phyloP scores from a whole-genome alignment of 2,329 filamentous ascomycete species.

The Pleurostoma richardsiae region DNA sequence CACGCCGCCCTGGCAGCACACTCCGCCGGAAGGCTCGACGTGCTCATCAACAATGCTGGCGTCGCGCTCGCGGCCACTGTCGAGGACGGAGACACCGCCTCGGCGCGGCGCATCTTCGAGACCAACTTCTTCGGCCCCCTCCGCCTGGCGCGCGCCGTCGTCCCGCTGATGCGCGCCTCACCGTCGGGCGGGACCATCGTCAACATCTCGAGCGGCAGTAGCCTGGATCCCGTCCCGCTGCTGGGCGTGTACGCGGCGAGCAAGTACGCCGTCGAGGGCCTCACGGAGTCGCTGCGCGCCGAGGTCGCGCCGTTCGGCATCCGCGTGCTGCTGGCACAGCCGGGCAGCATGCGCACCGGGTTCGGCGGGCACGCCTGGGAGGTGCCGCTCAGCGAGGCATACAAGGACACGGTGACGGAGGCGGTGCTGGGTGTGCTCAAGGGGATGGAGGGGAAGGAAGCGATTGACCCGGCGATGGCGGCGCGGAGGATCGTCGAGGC shows the following conservation, averaged over 20 bases:
- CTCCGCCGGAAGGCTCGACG: slow-evolving; percentile 2
- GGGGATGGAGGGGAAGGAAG: not conserved
- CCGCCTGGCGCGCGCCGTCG: slow-evolving; percentile 1
- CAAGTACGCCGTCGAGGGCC: slow-evolving; percentile 5
- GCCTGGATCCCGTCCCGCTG: not conserved
- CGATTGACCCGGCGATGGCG: slow-evolving; percentile 3
- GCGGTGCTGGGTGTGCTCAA: not conserved
- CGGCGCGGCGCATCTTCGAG: slow-evolving; percentile 2
- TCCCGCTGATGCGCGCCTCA: slow-evolving; percentile 4
- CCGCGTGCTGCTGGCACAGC: slow-evolving; percentile 2
- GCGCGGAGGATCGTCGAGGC: slow-evolving; percentile 3
- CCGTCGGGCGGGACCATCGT: slow-evolving; percentile 4
- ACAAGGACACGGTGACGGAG: slow-evolving; percentile 1
- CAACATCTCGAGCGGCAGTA: slow-evolving; percentile 2
- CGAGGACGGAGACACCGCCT: not conserved
- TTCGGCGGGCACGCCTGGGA: not conserved
- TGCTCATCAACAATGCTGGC: slow-evolving; percentile 16
- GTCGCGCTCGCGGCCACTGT: not conserved
- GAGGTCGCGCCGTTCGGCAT: slow-evolving; percentile 4
- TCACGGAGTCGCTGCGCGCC: slow-evolving; percentile 1
- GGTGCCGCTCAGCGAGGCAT: not conserved
- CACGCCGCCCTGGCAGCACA: not conserved
- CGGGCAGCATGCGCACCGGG: slow-evolving; percentile 4
- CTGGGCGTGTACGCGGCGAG: slow-evolving; percentile 1
- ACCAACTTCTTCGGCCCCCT: slow-evolving; percentile 7